Evolutionary conservation across 352 stramenopile genomes (phyloP), one percentile per base, ranked within the genome.

Genomic region (Phytophthora brassicae): DNA sequence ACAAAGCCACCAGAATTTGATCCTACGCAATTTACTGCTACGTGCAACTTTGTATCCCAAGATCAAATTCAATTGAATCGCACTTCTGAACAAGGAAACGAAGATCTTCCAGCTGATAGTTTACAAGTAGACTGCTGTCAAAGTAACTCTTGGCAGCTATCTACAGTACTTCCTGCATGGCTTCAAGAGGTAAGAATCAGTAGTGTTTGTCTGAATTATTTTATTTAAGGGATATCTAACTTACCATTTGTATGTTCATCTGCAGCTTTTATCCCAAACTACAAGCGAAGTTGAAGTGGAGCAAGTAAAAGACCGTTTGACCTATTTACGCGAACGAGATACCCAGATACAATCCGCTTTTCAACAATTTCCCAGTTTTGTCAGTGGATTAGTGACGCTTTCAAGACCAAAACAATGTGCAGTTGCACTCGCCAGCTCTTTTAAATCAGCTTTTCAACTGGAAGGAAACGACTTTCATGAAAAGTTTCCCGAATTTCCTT

Each of bases 101-200:
- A 39, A 4, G 28, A 2, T 5, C 2, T 2, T 26, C 3, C 3
- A 42, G 23, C 35, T 23, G 20, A 1, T 22, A 24, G 54, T 14
- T n/a, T 31, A 4, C 44, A 28, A 56, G 24, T 67, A 14, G 19
- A 23, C 19, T 67, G 38, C 63, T 67, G 39, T 19, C 56, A 20
- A 0, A 24, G 39, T 50, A 50, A 7, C 12, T 13, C n/a, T 29
- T 71, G 63, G 63, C 31, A 55, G 11, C 57, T 71, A n/a, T n/a
- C 44, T 17, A 63, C 63, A 1, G 50, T 59, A n/a, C 14, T 67
- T 12, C 63, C 63, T 0, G 16, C 33, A 2, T 71, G 63, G 63
- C 49, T 71, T 26, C 56, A 35, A 28, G 57, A 71, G 63, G 63
- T 71, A 64, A 24, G 24, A 1, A n/a, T n/a, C n/a, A n/a, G n/a